Evolutionary conservation across 371 early-diverging fungal species (phyloP).

Genomic region (Mucor racemosus): DNA sequence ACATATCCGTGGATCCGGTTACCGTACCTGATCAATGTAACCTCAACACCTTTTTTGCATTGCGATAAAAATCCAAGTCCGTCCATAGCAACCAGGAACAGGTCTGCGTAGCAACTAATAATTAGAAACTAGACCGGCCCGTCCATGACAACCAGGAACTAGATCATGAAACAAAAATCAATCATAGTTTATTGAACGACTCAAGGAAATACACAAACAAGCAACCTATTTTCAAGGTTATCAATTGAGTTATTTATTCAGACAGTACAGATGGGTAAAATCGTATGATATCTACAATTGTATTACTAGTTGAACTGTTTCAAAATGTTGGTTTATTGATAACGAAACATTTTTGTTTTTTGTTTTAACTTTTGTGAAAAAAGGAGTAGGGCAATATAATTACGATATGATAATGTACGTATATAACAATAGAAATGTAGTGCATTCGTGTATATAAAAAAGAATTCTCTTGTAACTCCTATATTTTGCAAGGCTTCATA

Average conservation of each 20-base stretch:
- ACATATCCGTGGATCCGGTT: not conserved
- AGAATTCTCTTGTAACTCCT: too few species aligned
- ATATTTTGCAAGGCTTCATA: too few species aligned
- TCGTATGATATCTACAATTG: not conserved
- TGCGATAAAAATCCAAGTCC: not conserved
- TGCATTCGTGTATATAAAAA: not conserved
- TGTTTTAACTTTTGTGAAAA: not conserved
- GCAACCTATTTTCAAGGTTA: not conserved
- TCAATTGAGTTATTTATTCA: not conserved
- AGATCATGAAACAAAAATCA: not conserved
- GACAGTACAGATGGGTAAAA: not conserved
- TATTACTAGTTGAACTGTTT: not conserved
- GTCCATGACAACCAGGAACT: too few species aligned
- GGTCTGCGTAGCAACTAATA: too few species aligned
- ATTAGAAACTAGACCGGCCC: too few species aligned
- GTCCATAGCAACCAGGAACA: not conserved
- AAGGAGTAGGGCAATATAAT: not conserved
- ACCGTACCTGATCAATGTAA: not conserved
- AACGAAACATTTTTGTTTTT: too few species aligned
- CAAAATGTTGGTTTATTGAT: not conserved
- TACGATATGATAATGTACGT: not conserved
- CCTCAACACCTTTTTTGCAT: not conserved
- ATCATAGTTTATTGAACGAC: not conserved
- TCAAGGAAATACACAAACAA: not conserved
- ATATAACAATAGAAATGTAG: not conserved